Evolutionary conservation across 2,329 filamentous ascomycete genomes (phyloP), one percentile per base, ranked within the genome.

Genomic region (Tolypocladium guangdongense): DNA sequence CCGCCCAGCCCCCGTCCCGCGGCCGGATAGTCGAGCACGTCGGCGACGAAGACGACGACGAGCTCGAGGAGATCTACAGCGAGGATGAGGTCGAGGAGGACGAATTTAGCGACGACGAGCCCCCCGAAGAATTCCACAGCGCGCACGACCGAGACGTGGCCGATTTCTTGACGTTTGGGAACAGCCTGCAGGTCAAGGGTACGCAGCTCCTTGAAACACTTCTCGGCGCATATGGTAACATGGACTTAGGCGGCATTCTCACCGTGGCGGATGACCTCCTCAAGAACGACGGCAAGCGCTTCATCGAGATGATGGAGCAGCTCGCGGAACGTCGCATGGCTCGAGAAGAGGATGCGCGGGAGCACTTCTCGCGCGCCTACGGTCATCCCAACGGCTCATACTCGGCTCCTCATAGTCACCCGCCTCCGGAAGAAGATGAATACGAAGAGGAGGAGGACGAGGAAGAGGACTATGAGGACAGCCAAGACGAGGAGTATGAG

Each of bases 231-330:
- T 68, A 71, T 74, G 71, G 70, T 74, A 73, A 73, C 71, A 70
- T 71, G 69, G 69, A 71, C 65, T 71, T 80, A 90, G 91, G 93
- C 77, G 95, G 93, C 68, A 96, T 99, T 71, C 84, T 99, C 68
- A 99, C 93, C 60, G 93, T 99, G 66, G 93, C 93, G 69, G 93
- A 99, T 76, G 93, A 99, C 73, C 79, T 99, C 60, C 81, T 99
- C 58, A 97, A 97, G 72, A 99, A 99, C 72, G 93, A 99, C 71
- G 93, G 93, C 64, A 96, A 95, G 72, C 95, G 96, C 67, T 99
- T 99, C 74, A 99, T 99, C 71, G 93, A 99, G 70, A 99, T 99
- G 93, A 99, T 99, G 93, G 93, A 99, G 71, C 92, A 97, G 74
- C 81, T 99, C 63, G 93, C 93, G 38, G 93, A 99, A 74, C 88